Conservation (phyloP, 345 rosid genomes). For the Citrus cavaleriei region DNA sequence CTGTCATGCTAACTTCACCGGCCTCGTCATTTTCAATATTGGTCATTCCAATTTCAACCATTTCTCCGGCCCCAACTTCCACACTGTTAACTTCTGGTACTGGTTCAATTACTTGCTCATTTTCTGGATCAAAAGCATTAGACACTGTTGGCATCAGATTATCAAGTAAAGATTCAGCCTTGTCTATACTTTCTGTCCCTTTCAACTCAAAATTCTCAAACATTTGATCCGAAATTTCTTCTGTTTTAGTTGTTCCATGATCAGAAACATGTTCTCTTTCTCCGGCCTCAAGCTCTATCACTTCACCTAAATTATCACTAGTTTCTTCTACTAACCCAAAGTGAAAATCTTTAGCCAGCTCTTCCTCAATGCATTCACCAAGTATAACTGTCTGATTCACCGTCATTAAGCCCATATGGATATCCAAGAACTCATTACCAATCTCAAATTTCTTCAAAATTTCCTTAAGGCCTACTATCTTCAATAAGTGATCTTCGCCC, state of each 20-base stretch:
- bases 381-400: not conserved
- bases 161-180: constrained; percentile 8
- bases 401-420: not conserved
- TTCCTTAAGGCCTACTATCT: constrained; percentile 3
- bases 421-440: constrained; percentile 5
- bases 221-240: constrained; percentile 1
- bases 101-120: constrained; percentile 6
- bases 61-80: not conserved
- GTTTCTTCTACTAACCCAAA: not conserved
- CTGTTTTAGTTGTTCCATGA: no score
- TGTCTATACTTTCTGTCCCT: not conserved
- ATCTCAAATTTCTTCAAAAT: constrained; percentile 3
- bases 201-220: constrained; percentile 6
- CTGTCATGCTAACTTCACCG: not conserved
- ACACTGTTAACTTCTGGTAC: not conserved
- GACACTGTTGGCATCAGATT: not conserved
- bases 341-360: constrained; percentile 6
- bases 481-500: not conserved
- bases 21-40: not conserved
- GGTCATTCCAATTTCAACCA: not conserved
- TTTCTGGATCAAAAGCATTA: constrained; percentile 4
- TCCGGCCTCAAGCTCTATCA: not conserved
- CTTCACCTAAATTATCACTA: not conserved
- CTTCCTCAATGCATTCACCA: not conserved
- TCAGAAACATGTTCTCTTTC: not conserved